A percentile compares a stretch with the other conserved stretches of the same genome.
These are phyloP conservation scores for Kodamaea leandrae DNA, from an alignment of 805 yeast genomes.

Conservation along the genomic window DNA sequence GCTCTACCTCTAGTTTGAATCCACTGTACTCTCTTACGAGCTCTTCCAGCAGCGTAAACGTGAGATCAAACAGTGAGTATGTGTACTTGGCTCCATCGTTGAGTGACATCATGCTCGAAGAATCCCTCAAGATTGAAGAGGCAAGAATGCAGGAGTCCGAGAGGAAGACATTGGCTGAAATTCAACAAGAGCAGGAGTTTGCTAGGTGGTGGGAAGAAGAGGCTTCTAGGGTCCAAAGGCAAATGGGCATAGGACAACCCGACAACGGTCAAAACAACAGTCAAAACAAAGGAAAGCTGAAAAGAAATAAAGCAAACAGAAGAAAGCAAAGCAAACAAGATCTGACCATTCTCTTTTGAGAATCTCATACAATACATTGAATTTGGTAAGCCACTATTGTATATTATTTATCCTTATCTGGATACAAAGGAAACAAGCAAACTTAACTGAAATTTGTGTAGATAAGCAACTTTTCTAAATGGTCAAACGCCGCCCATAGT, in stretches of 20 bases:
- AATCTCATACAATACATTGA: too few relatives aligned
- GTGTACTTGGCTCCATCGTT: conserved; percentile 32
- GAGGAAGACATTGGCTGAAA: conserved; percentile 57
- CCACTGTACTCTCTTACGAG: conserved; percentile 2
- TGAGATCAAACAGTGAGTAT: neutral
- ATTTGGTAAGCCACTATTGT: too few relatives aligned
- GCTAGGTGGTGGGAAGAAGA: conserved; percentile 88
- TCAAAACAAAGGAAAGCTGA: conserved; percentile 4
- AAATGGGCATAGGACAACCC: conserved; percentile 19
- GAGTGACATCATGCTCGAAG: conserved; percentile 47
- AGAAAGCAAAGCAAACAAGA: neutral
- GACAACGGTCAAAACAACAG: conserved; percentile 7
- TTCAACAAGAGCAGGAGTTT: conserved; percentile 80
- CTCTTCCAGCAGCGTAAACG: neutral
- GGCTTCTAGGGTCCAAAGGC: conserved; percentile 57
- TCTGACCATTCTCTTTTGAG: neutral
- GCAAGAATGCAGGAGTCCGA: conserved; percentile 26
- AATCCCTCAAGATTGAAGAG: conserved; percentile 38
- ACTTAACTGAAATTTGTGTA: too few relatives aligned
- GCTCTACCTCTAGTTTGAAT: conserved; percentile 3
- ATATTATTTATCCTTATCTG: too few relatives aligned
- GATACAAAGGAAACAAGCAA: too few relatives aligned
- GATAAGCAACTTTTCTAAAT: too few relatives aligned
- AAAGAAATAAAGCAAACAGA: conserved; percentile 2
- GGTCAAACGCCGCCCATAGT: too few relatives aligned